These are phyloP conservation scores for Trichophyton verrucosum DNA, from an alignment of 2,329 filamentous ascomycete genomes.

Conservation along the genomic window DNA sequence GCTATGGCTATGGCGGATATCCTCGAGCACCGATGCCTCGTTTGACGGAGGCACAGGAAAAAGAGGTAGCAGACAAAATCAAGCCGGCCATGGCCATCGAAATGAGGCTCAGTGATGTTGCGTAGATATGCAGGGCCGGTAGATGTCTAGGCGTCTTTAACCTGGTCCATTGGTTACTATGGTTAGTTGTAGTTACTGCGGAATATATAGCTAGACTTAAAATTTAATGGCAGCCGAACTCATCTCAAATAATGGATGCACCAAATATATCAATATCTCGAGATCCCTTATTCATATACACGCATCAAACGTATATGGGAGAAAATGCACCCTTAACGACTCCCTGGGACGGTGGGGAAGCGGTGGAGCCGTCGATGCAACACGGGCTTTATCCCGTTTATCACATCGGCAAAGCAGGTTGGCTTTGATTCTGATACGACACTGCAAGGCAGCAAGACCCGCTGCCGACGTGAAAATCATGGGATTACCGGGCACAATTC, in stretches of 20 bases:
- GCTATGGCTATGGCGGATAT: constrained; percentile 52
- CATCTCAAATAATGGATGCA: no score
- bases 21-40: constrained; percentile 41
- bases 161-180: no score
- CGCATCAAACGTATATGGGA: background rate
- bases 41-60: constrained; percentile 70
- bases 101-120: constrained; percentile 1
- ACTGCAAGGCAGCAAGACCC: background rate
- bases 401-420: background rate
- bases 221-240: no score
- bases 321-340: no score
- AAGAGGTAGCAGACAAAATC: constrained; percentile 86
- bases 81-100: constrained; percentile 38
- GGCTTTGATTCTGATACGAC: background rate
- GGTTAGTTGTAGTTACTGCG: no score
- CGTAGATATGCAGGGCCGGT: background rate
- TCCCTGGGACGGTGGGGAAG: background rate
- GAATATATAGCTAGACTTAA: no score
- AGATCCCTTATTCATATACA: no score
- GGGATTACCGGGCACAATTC: background rate
- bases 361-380: background rate
- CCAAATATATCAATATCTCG: no score
- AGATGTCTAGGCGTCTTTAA: background rate
- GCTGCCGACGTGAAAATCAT: background rate
- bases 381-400: background rate